Evolutionary conservation across 495 filamentous ascomycete genomes (phyloP).

Genomic region (Penicillium paradoxum): DNA sequence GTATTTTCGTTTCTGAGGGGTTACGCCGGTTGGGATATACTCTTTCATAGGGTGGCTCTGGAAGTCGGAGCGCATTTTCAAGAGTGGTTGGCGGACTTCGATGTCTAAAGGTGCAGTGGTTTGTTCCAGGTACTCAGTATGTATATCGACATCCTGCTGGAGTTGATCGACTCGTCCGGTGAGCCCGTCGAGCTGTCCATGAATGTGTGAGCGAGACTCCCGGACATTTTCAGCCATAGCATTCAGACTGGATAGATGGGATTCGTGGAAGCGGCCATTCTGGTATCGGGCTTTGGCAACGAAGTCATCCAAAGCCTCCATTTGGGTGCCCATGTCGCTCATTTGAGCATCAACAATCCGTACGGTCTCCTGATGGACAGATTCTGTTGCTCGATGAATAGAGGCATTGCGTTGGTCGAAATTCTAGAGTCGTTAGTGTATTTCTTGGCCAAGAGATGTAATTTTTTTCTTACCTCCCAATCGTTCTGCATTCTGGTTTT

Average conservation of each 20-base stretch:
- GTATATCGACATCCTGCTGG: conserved; percentile 55
- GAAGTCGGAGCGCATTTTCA: conserved; percentile 61
- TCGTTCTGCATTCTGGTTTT: conserved; percentile 82
- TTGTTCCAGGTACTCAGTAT: conserved; percentile 48
- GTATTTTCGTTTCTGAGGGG: conserved; percentile 73
- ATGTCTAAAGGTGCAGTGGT: conserved; percentile 54
- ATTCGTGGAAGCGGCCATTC: conserved; percentile 69
- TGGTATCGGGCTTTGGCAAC: conserved; percentile 77
- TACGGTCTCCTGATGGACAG: conserved; percentile 88
- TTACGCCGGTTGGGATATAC: conserved; percentile 79
- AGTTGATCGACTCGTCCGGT: conserved; percentile 58
- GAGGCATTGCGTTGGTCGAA: conserved; percentile 75
- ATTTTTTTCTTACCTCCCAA: conserved; percentile 64
- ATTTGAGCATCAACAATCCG: conserved; percentile 88
- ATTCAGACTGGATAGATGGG: conserved; percentile 56
- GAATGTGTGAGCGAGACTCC: conserved; percentile 64
- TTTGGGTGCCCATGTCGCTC: conserved; percentile 76
- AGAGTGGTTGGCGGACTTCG: conserved; percentile 62
- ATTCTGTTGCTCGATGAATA: conserved; percentile 75
- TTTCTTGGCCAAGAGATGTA: neutral
- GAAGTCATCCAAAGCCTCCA: conserved; percentile 85
- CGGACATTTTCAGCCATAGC: conserved; percentile 59
- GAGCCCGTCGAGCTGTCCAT: conserved; percentile 57
- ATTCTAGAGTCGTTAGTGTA: conserved; percentile 42
- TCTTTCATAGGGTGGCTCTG: conserved; percentile 59